A percentile compares a stretch with the other conserved stretches of the same genome.
Evolutionary conservation across 495 filamentous ascomycete genomes (phyloP).

Genomic region (Penicillium cataractarum): DNA sequence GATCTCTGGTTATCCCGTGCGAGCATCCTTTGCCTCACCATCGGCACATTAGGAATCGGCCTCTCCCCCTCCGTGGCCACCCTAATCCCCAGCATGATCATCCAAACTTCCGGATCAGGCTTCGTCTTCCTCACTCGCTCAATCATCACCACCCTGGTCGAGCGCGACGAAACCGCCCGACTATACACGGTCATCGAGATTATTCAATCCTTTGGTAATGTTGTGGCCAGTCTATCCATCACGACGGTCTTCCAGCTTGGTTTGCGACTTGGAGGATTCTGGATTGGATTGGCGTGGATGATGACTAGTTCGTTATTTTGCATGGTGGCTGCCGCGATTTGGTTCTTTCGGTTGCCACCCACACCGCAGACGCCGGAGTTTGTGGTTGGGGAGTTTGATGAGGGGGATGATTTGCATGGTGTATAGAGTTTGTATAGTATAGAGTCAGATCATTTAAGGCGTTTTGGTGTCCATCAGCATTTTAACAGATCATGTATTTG

Average conservation of each 20-base stretch:
- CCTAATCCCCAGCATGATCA: slow-evolving; percentile 47
- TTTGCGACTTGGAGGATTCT: slow-evolving; percentile 49
- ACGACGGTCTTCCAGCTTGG: slow-evolving; percentile 58
- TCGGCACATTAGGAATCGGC: slow-evolving; percentile 53
- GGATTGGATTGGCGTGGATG: slow-evolving; percentile 59
- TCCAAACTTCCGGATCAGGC: slow-evolving; percentile 54
- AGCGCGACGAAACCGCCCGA: slow-evolving; percentile 56
- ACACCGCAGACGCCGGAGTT: slow-evolving; percentile 22
- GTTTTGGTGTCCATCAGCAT: no score
- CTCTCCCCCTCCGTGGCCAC: slow-evolving; percentile 43
- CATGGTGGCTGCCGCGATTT: slow-evolving; percentile 43
- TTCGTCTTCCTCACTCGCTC: slow-evolving; percentile 52
- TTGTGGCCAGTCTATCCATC: slow-evolving; percentile 56
- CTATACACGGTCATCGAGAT: slow-evolving; percentile 61
- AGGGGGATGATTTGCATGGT: slow-evolving; percentile 7
- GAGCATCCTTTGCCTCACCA: slow-evolving; percentile 48
- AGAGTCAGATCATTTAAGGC: slow-evolving; percentile 2
- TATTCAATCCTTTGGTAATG: slow-evolving; percentile 56
- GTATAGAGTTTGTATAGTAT: slow-evolving; percentile 22
- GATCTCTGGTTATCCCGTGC: slow-evolving; percentile 56
- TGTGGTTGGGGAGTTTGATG: slow-evolving; percentile 32
- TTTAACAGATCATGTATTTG: no score
- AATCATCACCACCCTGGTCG: slow-evolving; percentile 55
- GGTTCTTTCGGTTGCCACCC: slow-evolving; percentile 41
- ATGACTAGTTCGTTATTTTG: slow-evolving; percentile 49